Conservation (phyloP, 805 yeast species). For the Lipomyces oligophaga region DNA sequence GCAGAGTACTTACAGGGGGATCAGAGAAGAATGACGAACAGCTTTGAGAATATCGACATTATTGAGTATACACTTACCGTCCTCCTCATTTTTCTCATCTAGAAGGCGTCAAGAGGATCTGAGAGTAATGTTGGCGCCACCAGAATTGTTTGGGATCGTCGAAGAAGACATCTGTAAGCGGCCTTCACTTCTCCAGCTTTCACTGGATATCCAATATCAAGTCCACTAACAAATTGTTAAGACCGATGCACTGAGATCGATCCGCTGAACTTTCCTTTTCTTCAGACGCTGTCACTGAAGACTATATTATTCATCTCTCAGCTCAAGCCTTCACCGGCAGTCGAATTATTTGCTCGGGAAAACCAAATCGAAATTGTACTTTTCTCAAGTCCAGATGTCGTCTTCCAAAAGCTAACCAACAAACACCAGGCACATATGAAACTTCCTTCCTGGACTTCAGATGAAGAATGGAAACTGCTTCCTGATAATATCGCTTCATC, state of each 20-base stretch:
- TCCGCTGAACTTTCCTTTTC: constrained; percentile 69
- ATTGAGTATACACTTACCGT: no score
- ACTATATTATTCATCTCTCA: constrained; percentile 75
- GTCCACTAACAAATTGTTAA: no score
- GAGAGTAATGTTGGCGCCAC: constrained; percentile 94
- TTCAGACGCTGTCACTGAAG: constrained; percentile 65
- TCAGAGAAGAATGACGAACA: no score
- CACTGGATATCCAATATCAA: no score
- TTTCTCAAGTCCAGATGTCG: background rate
- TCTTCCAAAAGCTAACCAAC: background rate
- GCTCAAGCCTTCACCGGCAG: constrained; percentile 73
- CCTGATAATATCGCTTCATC: constrained; percentile 61
- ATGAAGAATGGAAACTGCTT: constrained; percentile 68
- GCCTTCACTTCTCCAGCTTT: no score
- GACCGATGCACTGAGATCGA: constrained; percentile 77
- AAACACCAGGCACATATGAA: constrained; percentile 23
- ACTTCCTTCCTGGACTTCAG: constrained; percentile 30
- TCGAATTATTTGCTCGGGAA: constrained; percentile 60
- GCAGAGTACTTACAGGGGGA: no score
- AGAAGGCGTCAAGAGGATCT: no score
- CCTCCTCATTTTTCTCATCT: no score
- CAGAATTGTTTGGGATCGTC: constrained; percentile 86
- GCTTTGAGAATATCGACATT: no score
- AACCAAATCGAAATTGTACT: constrained; percentile 35
- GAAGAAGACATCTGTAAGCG: constrained; percentile 68